Conservation (phyloP, 2,329 filamentous ascomycete species). For the Epicoccum nigrum region DNA sequence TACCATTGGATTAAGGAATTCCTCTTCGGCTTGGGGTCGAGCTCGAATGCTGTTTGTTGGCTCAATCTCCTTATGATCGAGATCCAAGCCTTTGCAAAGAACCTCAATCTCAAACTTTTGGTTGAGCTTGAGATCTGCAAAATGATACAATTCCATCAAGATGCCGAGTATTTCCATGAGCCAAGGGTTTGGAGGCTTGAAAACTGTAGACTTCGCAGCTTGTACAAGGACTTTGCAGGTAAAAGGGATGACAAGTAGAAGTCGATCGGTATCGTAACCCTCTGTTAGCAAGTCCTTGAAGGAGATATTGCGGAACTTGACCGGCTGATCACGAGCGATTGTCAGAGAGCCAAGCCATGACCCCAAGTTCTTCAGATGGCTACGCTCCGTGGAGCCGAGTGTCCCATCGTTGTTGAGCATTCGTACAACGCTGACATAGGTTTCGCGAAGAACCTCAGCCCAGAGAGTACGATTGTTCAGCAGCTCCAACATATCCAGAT, state of each 20-base stretch:
- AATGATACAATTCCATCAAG: conserved; percentile 91
- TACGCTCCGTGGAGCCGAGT: conserved; percentile 82
- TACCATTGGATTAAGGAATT: conserved; percentile 60
- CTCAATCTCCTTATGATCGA: conserved; percentile 92
- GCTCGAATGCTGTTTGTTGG: conserved; percentile 86
- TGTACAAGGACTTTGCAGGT: conserved; percentile 95
- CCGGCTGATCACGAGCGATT: conserved; percentile 89
- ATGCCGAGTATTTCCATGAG: conserved; percentile 93
- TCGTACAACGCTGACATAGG: conserved; percentile 82
- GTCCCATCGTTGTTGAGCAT: conserved; percentile 91
- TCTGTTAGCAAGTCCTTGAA: conserved; percentile 96
- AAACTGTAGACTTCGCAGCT: conserved; percentile 82
- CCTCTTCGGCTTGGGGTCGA: conserved; percentile 68
- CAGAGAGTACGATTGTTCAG: conserved; percentile 81
- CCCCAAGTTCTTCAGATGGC: conserved; percentile 90
- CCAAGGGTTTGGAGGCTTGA: conserved; percentile 96
- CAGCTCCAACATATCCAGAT: conserved; percentile 84
- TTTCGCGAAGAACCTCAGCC: conserved; percentile 90
- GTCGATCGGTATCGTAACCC: conserved; percentile 87
- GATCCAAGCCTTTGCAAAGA: conserved; percentile 85
- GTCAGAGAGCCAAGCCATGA: conserved; percentile 93
- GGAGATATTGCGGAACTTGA: conserved; percentile 94
- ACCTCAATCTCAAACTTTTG: conserved; percentile 99
- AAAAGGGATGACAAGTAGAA: conserved; percentile 93
- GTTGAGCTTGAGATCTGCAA: conserved; percentile 91